A percentile compares a stretch with the other conserved stretches of the same genome.
phyloP scores from a whole-genome alignment of 2,329 filamentous ascomycete species.

The Fusarium proliferatum region DNA sequence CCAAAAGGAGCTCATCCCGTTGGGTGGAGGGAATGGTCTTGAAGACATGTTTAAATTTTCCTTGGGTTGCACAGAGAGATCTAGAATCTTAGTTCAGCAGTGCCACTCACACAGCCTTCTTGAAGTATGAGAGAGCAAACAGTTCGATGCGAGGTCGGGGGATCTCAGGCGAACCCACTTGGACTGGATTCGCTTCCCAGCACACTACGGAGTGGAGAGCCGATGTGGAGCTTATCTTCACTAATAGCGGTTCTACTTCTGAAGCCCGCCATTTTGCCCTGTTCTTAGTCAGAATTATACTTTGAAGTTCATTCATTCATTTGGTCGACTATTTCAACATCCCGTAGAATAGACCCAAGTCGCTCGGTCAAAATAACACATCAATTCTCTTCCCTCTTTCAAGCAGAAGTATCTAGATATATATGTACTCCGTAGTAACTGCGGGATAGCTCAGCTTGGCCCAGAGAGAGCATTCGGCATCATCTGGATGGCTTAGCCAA shows the following conservation, averaged over 20 bases:
- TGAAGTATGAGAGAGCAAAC: neutral
- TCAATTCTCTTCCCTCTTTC: too few relatives aligned
- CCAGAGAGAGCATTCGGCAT: too few relatives aligned
- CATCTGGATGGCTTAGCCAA: too few relatives aligned
- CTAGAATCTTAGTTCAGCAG: fast-evolving
- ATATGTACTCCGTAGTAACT: too few relatives aligned
- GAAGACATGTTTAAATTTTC: neutral
- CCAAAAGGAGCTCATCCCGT: slow-evolving; percentile 31
- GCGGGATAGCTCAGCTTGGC: too few relatives aligned
- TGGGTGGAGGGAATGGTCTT: neutral
- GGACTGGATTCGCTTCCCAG: neutral
- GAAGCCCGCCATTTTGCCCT: neutral
- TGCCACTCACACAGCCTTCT: neutral
- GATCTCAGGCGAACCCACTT: neutral
- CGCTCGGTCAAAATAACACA: too few relatives aligned
- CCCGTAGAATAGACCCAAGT: too few relatives aligned
- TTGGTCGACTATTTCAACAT: too few relatives aligned
- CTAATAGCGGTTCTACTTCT: neutral
- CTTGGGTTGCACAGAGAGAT: neutral
- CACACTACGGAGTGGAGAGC: neutral
- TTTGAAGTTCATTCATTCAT: too few relatives aligned
- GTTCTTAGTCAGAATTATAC: too few relatives aligned
- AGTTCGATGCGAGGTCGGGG: neutral
- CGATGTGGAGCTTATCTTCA: neutral
- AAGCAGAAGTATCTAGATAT: too few relatives aligned